Conservation (phyloP, 345 rosid genomes). For the Dipteronia sinensis region DNA sequence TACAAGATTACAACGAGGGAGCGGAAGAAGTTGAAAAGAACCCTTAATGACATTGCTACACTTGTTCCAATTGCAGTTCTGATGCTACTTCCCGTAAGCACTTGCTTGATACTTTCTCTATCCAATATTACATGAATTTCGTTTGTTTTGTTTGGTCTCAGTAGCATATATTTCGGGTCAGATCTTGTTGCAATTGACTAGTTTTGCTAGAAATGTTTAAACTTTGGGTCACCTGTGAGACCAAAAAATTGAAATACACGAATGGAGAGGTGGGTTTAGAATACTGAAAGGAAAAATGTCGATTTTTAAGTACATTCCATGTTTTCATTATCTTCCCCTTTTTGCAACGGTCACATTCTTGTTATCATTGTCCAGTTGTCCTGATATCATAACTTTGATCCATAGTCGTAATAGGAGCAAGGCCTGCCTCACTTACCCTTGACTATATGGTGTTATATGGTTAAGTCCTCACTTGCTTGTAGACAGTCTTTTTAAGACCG, state of each 20-base stretch:
- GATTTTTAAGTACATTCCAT: background rate
- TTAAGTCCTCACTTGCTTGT: no score
- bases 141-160: no score
- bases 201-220: background rate
- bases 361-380: background rate
- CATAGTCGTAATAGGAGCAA: background rate
- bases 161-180: background rate
- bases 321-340: background rate
- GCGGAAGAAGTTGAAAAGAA: constrained; percentile 44
- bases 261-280: background rate
- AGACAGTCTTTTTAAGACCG: no score
- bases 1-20: constrained; percentile 44
- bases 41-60: constrained; percentile 48
- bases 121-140: background rate
- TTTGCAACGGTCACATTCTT: background rate
- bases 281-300: background rate
- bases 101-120: background rate
- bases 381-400: background rate
- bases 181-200: background rate
- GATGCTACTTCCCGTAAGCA: constrained; percentile 68
- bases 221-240: background rate
- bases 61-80: constrained; percentile 60
- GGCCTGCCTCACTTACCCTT: background rate
- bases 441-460: background rate
- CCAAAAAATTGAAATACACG: background rate